Evolutionary conservation across 2,329 filamentous ascomycete species (phyloP), one percentile per base, ranked within the genome.

Genomic region (Xylaria sp.): DNA sequence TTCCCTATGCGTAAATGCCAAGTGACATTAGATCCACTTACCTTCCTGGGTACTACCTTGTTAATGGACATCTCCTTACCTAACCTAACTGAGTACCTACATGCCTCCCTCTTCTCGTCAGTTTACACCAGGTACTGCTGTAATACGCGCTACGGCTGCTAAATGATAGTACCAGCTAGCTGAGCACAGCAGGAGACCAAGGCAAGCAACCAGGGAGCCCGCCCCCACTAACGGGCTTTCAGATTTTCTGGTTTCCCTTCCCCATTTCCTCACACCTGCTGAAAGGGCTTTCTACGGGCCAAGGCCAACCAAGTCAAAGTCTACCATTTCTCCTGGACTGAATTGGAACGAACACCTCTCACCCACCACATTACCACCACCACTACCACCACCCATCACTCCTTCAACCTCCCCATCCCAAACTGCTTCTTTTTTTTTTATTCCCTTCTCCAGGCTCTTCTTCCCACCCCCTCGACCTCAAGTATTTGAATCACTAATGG

Each of bases 401-500:
- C 63, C 51, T 71, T 69, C 65, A 65, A 67, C 68, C 70, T 71
- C 69, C 61, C 65, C 64, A 63, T 63, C 50, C 61, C 38, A 56
- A 57, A 69, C 63, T 57, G 66, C 65, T 45, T 72, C 71, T 68
- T 69, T 73, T 75, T 72, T 72, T 74, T 55, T n/a, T n/a, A 29
- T 55, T 55, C 15, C 70, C 70, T 77, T 77, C 75, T 76, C 73
- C 75, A 75, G 74, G 75, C 75, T 74, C 72, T 67, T 68, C 63
- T 53, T 63, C 55, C 58, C 64, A 49, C 59, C 58, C 53, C 49
- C 58, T 51, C 53, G 33, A 62, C 47, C 66, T 68, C 68, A 61
- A 72, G 61, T 71, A 67, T 66, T 73, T 75, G 72, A 73, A 73
- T 73, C 73, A 70, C 72, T 78, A 77, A 78, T 78, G 75, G 74